Evolutionary conservation across 371 early-diverging fungal genomes (phyloP).

Genomic region (Rhizopus stolonifer): DNA sequence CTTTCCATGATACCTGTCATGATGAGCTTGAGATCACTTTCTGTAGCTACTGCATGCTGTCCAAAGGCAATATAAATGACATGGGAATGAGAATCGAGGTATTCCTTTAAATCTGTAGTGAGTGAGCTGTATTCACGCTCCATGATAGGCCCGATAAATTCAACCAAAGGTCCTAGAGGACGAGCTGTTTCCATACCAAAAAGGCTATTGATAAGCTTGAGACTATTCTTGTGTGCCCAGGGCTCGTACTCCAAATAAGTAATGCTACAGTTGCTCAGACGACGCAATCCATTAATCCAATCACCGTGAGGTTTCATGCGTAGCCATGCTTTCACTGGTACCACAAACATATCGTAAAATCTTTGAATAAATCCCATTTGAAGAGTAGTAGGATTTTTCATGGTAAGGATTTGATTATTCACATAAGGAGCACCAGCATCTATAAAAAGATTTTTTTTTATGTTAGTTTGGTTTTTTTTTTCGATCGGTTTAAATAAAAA

Average conservation of each 20-base stretch:
- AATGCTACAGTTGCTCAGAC: not conserved
- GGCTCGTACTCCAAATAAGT: not conserved
- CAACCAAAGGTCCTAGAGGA: conserved; percentile 34
- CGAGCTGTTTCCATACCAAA: conserved; percentile 29
- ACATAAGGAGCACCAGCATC: conserved; percentile 9
- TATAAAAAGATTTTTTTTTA: not conserved
- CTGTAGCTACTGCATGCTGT: conserved; percentile 13
- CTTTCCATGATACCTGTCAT: conserved; percentile 22
- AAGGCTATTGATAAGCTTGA: conserved; percentile 26
- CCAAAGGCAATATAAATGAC: conserved; percentile 48
- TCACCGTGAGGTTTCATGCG: not conserved
- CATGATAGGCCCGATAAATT: conserved; percentile 34
- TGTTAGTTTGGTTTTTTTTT: not conserved
- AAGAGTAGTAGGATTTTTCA: not conserved
- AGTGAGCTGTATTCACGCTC: conserved; percentile 20
- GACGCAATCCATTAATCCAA: not conserved
- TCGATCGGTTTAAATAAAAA: not conserved
- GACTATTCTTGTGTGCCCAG: not conserved
- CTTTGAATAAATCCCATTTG: not conserved
- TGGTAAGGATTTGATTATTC: not conserved
- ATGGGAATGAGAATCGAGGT: conserved; percentile 14
- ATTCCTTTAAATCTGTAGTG: conserved; percentile 7
- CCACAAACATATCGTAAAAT: not conserved
- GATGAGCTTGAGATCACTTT: conserved; percentile 12
- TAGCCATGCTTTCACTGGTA: not conserved